Evolutionary conservation across 1,284 basidiomycete genomes (phyloP).

Genomic region (Apiotrichum sp.): DNA sequence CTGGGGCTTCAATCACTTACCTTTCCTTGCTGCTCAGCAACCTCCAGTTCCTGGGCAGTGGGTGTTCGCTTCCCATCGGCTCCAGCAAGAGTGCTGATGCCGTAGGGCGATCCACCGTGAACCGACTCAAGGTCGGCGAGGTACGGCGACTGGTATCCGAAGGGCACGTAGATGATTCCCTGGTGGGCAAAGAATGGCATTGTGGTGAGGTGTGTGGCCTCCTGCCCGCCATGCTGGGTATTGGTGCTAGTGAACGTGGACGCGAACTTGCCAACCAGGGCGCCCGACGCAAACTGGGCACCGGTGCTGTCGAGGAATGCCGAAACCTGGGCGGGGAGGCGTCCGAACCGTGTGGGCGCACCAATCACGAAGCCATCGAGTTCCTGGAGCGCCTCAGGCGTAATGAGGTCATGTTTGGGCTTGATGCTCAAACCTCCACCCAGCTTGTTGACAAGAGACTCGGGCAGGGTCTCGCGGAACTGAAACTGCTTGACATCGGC

Average conservation of each 20-base stretch:
- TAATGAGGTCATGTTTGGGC: constrained; percentile 63
- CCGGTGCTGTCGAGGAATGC: constrained; percentile 68
- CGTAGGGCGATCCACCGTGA: constrained; percentile 60
- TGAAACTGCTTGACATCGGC: constrained; percentile 67
- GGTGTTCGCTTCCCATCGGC: constrained; percentile 60
- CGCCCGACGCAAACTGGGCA: constrained; percentile 60
- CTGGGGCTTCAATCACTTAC: constrained; percentile 16
- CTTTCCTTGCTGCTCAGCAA: constrained; percentile 59
- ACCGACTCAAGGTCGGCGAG: constrained; percentile 58
- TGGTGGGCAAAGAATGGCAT: constrained; percentile 73
- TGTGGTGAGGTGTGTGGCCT: constrained; percentile 57
- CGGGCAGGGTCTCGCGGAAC: constrained; percentile 69
- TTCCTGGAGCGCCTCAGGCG: constrained; percentile 58
- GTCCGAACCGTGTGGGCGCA: constrained; percentile 66
- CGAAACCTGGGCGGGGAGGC: constrained; percentile 48
- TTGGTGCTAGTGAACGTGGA: constrained; percentile 33
- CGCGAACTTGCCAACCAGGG: constrained; percentile 68
- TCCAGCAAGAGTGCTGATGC: constrained; percentile 62
- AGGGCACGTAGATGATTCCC: constrained; percentile 56
- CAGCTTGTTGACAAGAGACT: constrained; percentile 70
- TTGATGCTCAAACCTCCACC: constrained; percentile 54
- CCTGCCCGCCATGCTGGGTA: constrained; percentile 46
- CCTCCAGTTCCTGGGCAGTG: constrained; percentile 56
- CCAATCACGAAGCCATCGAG: constrained; percentile 57
- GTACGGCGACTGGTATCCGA: constrained; percentile 62